Percentiles rank a stretch among this genome's conserved stretches.
phyloP scores from a whole-genome alignment of 2,329 filamentous ascomycete genomes.

The Exophiala mesophila region DNA sequence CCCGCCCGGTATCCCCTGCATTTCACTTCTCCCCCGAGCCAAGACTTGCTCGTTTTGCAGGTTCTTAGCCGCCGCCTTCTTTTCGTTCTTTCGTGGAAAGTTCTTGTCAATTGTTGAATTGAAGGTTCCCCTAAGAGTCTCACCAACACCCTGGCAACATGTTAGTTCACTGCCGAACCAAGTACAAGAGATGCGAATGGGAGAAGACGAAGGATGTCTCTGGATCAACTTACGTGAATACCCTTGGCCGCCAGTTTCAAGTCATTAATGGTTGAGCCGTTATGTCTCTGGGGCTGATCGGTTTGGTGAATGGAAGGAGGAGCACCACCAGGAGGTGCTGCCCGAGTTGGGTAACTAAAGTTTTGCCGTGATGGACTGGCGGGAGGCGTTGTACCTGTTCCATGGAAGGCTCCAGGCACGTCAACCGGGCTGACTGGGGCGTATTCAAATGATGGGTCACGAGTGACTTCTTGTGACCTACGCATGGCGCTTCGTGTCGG shows the following conservation, averaged over 20 bases:
- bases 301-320: slow-evolving; percentile 10
- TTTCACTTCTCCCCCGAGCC: slow-evolving; percentile 19
- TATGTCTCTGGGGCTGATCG: slow-evolving; percentile 18
- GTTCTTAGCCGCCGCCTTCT: slow-evolving; percentile 21
- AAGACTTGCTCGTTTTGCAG: slow-evolving; percentile 21
- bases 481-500: slow-evolving; percentile 19
- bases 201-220: too few relatives aligned
- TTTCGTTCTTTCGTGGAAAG: slow-evolving; percentile 20
- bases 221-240: slow-evolving; percentile 25
- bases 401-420: slow-evolving; percentile 2
- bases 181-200: too few relatives aligned
- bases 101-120: slow-evolving; percentile 21
- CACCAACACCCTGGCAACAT: slow-evolving; percentile 23
- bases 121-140: slow-evolving; percentile 25
- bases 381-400: slow-evolving; percentile 12
- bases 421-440: slow-evolving; percentile 19
- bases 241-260: slow-evolving; percentile 23
- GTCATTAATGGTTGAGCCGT: slow-evolving; percentile 21
- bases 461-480: slow-evolving; percentile 14
- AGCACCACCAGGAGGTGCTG: not conserved
- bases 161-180: too few relatives aligned
- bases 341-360: slow-evolving; percentile 25
- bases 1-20: slow-evolving; percentile 18
- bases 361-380: slow-evolving; percentile 20
- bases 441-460: slow-evolving; percentile 6